These are phyloP conservation scores for Melastoma malabathricum DNA, from an alignment of 345 rosid genomes.

Conservation along the genomic window DNA sequence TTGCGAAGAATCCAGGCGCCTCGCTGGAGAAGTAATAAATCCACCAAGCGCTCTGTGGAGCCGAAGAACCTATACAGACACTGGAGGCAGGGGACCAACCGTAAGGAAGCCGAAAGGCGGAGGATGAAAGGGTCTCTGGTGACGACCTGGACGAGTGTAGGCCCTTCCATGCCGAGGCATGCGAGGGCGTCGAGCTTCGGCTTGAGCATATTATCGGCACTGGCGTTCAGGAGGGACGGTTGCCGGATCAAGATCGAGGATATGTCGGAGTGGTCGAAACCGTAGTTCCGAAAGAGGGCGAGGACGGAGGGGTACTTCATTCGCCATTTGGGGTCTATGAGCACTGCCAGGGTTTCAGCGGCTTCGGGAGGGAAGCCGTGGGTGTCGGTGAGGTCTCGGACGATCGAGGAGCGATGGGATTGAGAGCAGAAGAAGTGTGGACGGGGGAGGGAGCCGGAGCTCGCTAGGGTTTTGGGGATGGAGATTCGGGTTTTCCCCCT, in stretches of 20 bases:
- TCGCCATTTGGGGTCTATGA: background rate
- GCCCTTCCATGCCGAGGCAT: constrained; percentile 5
- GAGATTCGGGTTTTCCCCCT: too few relatives aligned
- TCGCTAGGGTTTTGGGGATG: too few relatives aligned
- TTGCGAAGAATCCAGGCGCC: constrained; percentile 6
- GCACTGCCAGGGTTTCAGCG: background rate
- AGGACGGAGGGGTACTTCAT: constrained; percentile 1
- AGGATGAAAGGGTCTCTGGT: constrained; percentile 8
- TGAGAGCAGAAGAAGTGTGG: background rate
- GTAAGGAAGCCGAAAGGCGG: background rate
- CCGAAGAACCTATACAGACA: constrained; percentile 9
- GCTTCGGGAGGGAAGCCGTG: constrained; percentile 8
- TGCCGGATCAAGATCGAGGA: constrained; percentile 1
- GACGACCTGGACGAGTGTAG: constrained; percentile 5
- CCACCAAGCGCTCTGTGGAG: background rate
- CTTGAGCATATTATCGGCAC: constrained; percentile 3
- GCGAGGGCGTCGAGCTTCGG: constrained; percentile 12
- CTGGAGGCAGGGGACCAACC: constrained; percentile 6
- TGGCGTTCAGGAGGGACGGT: background rate
- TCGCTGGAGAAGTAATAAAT: constrained; percentile 3
- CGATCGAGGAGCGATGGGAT: constrained; percentile 1
- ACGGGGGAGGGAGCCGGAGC: background rate
- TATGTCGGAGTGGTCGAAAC: constrained; percentile 2
- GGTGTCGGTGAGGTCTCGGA: constrained; percentile 4
- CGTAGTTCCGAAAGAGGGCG: constrained; percentile 6